Base-by-base conservation (phyloP, 345 rosid species). In the Brassica rapa region DNA sequence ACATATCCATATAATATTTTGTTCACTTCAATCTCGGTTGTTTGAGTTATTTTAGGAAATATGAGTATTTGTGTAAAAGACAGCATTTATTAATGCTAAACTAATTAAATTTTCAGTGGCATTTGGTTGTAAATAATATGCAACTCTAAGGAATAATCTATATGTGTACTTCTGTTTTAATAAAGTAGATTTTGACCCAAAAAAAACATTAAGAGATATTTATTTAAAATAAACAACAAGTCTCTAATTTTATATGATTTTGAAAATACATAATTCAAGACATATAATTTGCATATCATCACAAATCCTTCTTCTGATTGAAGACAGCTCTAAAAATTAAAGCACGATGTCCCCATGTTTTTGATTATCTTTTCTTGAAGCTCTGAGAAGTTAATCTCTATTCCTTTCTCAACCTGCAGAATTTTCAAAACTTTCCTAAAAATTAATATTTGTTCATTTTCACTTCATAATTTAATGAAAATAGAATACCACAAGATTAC, bases 401-500 rank as follows among this genome's bases (percentile, higher is more conserved):
- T 72, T 30, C 73, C 82, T 3, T 32, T 46, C 10, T 72, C 77
- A 4, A 78, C 72, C 82, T 79, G 43, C 73, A 56, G 8, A 78
- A 15, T 25, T 59, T 60, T 16, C 0, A 66, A 19, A 4, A 72
- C 4, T 11, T 23, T 57, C 15, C 9, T 30, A 14, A 0, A 14
- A 15, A 46, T 10, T 62, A 24, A 23, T n/a, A 6, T 21, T 9
- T 27, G 21, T 14, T 0, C 12, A 1, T 8, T 35, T 5, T 75
- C 6, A 66, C 32, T 5, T 57, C 32, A 29, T 57, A 29, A 67
- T 57, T 10, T 32, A 35, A 16, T 5, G 27, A 70, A 68, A 59
- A 32, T 8, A 35, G 5, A 29, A 29, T 32, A 49, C 3, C 3
- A 8, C 11, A 7, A 23, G 2, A 56, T 21, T 73, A 79, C 82